Conservation (phyloP, 2,329 filamentous ascomycete genomes). For the Aspergillus glaucus region DNA sequence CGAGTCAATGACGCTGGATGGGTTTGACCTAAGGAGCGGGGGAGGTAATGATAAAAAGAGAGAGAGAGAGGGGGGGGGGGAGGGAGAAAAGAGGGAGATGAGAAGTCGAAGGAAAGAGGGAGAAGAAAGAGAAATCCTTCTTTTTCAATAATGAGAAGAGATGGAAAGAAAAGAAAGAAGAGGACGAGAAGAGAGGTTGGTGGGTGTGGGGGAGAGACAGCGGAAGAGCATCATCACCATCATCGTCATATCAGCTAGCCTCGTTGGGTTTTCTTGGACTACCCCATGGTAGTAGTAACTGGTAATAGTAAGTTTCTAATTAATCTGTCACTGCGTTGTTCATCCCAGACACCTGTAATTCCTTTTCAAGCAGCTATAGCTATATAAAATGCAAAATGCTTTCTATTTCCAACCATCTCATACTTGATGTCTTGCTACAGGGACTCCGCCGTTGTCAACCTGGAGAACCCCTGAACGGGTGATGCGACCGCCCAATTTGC, state of each 20-base stretch:
- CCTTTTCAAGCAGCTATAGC: neutral
- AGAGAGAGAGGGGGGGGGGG: slow-evolving; percentile 17
- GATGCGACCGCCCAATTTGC: neutral
- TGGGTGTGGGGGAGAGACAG: slow-evolving; percentile 4
- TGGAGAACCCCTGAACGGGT: neutral
- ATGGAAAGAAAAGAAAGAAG: slow-evolving; percentile 5
- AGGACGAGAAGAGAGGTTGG: slow-evolving; percentile 2
- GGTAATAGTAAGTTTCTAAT: neutral
- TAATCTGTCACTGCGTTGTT: neutral
- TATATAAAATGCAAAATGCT: neutral
- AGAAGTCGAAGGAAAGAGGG: slow-evolving; percentile 13
- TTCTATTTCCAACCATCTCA: neutral
- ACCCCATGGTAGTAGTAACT: too few species aligned
- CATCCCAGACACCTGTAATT: neutral
- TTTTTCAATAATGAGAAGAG: slow-evolving; percentile 2
- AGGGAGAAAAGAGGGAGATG: slow-evolving; percentile 10
- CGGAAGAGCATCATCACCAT: neutral
- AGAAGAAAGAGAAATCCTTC: slow-evolving; percentile 6
- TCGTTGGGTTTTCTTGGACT: too few species aligned
- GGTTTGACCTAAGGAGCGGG: slow-evolving; percentile 38
- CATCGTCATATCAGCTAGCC: neutral
- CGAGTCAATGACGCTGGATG: slow-evolving; percentile 29
- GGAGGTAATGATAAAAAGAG: slow-evolving; percentile 25
- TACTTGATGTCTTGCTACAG: neutral
- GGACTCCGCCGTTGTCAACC: neutral